phyloP scores from a whole-genome alignment of 129 eudicot genomes.

The Kitagawia praeruptora region DNA sequence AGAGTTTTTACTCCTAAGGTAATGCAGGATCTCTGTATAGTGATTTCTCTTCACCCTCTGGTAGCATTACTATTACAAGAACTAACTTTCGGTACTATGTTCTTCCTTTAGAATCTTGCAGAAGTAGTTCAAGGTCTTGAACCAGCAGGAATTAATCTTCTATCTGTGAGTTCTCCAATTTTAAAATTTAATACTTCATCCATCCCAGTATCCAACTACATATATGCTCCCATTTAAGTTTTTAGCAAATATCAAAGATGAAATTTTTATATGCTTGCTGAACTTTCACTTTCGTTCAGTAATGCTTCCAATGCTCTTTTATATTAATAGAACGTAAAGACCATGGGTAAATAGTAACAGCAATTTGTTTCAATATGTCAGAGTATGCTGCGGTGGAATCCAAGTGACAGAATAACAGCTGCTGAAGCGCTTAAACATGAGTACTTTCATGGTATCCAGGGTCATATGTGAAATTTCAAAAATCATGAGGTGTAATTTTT shows the following conservation, averaged over 20 bases:
- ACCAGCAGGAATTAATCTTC: slow-evolving; percentile 11
- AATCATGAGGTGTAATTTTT: background rate
- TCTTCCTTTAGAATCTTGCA: slow-evolving; percentile 1
- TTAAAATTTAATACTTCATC: background rate
- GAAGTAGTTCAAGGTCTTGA: slow-evolving; percentile 6
- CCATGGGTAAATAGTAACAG: background rate
- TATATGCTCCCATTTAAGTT: background rate
- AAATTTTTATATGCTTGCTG: background rate
- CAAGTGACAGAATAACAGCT: slow-evolving; percentile 5
- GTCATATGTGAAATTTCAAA: background rate
- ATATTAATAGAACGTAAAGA: background rate
- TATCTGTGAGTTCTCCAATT: background rate
- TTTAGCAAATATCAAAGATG: background rate
- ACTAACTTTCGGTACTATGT: background rate
- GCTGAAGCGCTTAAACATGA: slow-evolving; percentile 1
- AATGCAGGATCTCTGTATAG: background rate
- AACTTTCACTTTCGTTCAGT: background rate
- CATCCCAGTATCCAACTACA: background rate
- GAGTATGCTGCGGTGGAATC: slow-evolving; percentile 6
- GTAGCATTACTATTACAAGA: background rate
- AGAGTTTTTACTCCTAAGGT: background rate
- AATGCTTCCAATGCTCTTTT: background rate
- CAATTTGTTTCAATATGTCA: background rate
- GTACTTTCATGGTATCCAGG: background rate
- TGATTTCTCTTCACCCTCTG: background rate